These are phyloP conservation scores for Phytophthora aleatoria DNA, from an alignment of 352 stramenopile species.

Conservation along the genomic window DNA sequence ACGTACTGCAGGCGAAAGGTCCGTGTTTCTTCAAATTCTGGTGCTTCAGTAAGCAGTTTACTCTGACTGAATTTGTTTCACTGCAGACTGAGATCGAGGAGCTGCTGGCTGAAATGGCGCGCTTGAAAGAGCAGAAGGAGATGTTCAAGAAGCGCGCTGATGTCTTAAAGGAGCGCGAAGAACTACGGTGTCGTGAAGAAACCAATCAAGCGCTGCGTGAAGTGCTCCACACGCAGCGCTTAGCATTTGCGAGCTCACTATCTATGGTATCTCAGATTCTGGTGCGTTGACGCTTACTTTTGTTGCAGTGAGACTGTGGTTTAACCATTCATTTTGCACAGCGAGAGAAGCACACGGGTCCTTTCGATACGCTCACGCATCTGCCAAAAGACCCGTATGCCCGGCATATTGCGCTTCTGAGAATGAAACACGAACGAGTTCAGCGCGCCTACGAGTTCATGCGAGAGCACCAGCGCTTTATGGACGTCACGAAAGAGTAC, in stretches of 20 bases:
- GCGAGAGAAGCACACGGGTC: constrained; percentile 27
- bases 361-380: constrained; percentile 30
- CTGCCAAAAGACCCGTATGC: constrained; percentile 13
- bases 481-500: constrained; percentile 32
- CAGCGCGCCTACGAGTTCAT: constrained; percentile 35
- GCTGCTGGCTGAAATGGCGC: constrained; percentile 22
- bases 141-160: constrained; percentile 13
- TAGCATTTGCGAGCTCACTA: constrained; percentile 28
- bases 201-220: constrained; percentile 21
- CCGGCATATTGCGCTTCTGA: constrained; percentile 17
- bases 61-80: neutral
- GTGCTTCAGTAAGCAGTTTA: neutral
- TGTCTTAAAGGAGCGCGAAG: constrained; percentile 13
- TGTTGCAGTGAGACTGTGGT: neutral
- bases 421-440: constrained; percentile 34
- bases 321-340: neutral
- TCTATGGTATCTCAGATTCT: constrained; percentile 27
- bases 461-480: constrained; percentile 27
- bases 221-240: constrained; percentile 25
- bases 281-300: constrained; percentile 9
- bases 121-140: constrained; percentile 19
- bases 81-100: constrained; percentile 26
- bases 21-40: neutral
- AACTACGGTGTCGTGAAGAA: constrained; percentile 19
- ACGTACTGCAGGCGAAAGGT: constrained; percentile 36